phyloP scores from a whole-genome alignment of 2,329 filamentous ascomycete species.

The Leptodontidium sp. region DNA sequence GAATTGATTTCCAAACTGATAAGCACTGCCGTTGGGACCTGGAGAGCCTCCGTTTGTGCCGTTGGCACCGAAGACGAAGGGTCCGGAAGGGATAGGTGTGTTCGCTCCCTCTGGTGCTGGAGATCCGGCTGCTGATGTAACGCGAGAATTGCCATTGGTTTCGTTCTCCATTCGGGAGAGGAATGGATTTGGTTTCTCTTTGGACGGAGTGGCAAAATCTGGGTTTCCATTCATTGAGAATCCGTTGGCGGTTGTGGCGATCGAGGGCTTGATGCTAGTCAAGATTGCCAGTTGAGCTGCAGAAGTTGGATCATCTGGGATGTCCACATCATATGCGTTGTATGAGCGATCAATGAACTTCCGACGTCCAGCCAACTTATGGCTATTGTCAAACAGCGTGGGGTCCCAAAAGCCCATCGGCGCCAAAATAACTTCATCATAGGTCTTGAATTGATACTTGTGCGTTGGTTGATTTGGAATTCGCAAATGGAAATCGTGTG shows the following conservation, averaged over 20 bases:
- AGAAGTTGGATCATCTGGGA: slow-evolving; percentile 88
- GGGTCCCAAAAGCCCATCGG: slow-evolving; percentile 96
- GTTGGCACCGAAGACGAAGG: slow-evolving; percentile 61
- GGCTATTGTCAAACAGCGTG: slow-evolving; percentile 80
- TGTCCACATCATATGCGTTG: slow-evolving; percentile 89
- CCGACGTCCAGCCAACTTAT: slow-evolving; percentile 81
- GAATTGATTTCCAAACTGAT: slow-evolving; percentile 45
- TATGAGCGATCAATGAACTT: slow-evolving; percentile 87
- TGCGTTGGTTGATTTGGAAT: slow-evolving; percentile 87
- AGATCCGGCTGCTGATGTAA: slow-evolving; percentile 82
- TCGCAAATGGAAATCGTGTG: slow-evolving; percentile 89
- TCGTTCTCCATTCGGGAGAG: slow-evolving; percentile 69
- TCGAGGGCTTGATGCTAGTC: slow-evolving; percentile 65
- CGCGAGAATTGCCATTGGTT: slow-evolving; percentile 77
- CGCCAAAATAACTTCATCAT: slow-evolving; percentile 94
- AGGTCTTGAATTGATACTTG: slow-evolving; percentile 96
- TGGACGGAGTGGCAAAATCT: slow-evolving; percentile 66
- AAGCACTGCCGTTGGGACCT: slow-evolving; percentile 37
- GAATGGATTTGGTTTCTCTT: slow-evolving; percentile 71
- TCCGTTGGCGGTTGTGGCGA: slow-evolving; percentile 55
- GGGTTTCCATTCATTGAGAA: slow-evolving; percentile 46
- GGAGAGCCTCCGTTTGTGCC: slow-evolving; percentile 44
- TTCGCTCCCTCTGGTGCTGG: slow-evolving; percentile 80
- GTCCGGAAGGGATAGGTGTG: slow-evolving; percentile 67
- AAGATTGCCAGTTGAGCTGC: slow-evolving; percentile 79